Evolutionary conservation across 805 yeast genomes (phyloP), one percentile per base, ranked within the genome.

Genomic region (Starmera dryadoides): DNA sequence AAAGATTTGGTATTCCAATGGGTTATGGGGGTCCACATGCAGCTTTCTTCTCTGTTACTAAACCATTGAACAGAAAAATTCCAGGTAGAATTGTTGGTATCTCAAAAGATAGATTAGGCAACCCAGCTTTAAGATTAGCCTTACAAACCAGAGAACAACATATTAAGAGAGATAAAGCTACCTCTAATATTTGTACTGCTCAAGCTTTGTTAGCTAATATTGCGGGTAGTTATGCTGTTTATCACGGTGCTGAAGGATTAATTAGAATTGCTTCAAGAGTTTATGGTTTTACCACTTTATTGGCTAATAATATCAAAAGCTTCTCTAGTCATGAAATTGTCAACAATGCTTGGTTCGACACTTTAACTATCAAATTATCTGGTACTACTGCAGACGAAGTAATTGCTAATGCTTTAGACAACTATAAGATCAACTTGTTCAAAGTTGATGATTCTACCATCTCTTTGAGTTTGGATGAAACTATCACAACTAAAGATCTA

Each of bases 1-100:
- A 93, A 70, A 74, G 98, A 61, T 87, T 93, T 52, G 98, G 98
- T 55, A 97, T 91, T 30, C 98, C 98, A 40, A 76, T 91, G 68
- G 98, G 98, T 6, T 93, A 79, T 58, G 98, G 98, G 55, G 98
- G 98, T 17, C 98, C 98, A 4, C 98, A 93, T 61, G 98, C 98
- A 35, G 98, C 96, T 1, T 93, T 86, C 65, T 89, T 93, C 52
- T 86, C 98, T 8, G 95, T 91, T 31, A 72, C 77, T n/a, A 77
- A 79, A 43, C 73, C 78, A 40, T 71, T 83, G 50, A 86, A 86
- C 57, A 78, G 98, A 58, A 93, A 89, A 63, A 87, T 93, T 60
- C 98, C 98, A 2, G 98, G 98, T 33, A 77, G 98, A 66, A 75
- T 93, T 40, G 89, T 93, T 40, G 98, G 98, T 56, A 79, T 86